Percentiles rank a stretch among this genome's conserved stretches.
phyloP scores from a whole-genome alignment of 176 grass and related monocot species.

The Oryza longistaminata region DNA sequence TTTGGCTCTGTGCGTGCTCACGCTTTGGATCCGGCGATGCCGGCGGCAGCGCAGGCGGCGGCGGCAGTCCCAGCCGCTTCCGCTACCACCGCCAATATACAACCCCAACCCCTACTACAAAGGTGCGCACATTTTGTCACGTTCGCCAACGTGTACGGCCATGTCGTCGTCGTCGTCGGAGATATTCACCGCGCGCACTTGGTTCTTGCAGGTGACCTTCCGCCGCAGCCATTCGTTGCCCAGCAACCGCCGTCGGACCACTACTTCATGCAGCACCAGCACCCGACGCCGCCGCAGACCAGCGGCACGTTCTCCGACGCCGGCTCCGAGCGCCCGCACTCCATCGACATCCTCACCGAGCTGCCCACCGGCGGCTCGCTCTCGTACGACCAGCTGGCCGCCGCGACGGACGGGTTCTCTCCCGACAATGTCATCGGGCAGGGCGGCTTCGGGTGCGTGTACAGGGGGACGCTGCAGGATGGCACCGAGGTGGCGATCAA shows the following conservation, averaged over 20 bases:
- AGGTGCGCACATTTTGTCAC: neutral
- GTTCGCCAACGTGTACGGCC: neutral
- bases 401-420: constrained; percentile 45
- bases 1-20: constrained; percentile 3
- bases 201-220: neutral
- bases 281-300: constrained; percentile 13
- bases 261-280: constrained; percentile 15
- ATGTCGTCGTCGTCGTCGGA: neutral
- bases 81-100: neutral
- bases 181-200: neutral
- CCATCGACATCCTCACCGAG: constrained; percentile 29
- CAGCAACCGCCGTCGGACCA: constrained; percentile 4
- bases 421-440: constrained; percentile 41
- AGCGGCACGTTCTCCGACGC: constrained; percentile 31
- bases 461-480: constrained; percentile 34
- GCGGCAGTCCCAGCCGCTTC: neutral
- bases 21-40: neutral
- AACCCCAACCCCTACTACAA: constrained; percentile 11
- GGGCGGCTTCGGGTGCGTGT: constrained; percentile 52
- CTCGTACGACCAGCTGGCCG: constrained; percentile 44
- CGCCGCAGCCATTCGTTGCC: neutral
- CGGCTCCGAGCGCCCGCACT: neutral
- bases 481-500: constrained; percentile 42
- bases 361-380: constrained; percentile 20
- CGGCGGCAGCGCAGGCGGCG: constrained; percentile 6